Percentiles rank a stretch among this genome's conserved stretches.
phyloP scores from a whole-genome alignment of 1,284 basidiomycete species.

The Boletellus dicymbophilus region DNA sequence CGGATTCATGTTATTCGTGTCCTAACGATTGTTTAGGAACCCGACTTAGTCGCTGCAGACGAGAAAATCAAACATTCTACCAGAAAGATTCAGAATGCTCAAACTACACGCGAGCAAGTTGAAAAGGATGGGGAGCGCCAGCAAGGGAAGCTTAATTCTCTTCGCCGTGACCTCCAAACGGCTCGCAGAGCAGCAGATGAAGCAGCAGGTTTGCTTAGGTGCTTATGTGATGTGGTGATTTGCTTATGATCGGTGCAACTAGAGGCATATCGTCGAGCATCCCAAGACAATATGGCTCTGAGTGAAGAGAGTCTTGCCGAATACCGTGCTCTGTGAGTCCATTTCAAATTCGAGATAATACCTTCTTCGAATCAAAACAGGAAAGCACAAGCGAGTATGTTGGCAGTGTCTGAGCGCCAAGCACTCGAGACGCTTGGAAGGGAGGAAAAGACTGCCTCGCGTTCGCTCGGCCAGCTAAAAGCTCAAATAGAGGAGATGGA shows the following conservation, averaged over 20 bases:
- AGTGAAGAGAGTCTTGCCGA: conserved; percentile 85
- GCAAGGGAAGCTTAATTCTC: conserved; percentile 55
- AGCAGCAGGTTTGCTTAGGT: conserved; percentile 62
- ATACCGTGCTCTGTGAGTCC: conserved; percentile 79
- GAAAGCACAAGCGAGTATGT: conserved; percentile 75
- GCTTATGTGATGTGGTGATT: not conserved
- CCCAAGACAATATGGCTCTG: conserved; percentile 76
- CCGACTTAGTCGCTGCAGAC: conserved; percentile 79
- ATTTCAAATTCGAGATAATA: not conserved
- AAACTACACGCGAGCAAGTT: conserved; percentile 65
- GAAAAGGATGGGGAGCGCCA: conserved; percentile 70
- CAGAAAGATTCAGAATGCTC: conserved; percentile 76
- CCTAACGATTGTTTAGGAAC: conserved; percentile 54
- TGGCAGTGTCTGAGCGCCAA: conserved; percentile 88
- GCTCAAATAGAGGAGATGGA: conserved; percentile 70
- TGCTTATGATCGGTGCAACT: conserved; percentile 3
- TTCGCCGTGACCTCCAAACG: conserved; percentile 66
- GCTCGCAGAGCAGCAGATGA: conserved; percentile 74
- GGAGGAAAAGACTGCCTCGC: conserved; percentile 76
- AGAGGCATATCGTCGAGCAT: conserved; percentile 79
- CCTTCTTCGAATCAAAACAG: conserved; percentile 38
- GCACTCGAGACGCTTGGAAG: conserved; percentile 80
- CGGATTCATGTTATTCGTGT: not conserved
- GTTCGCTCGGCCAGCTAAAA: conserved; percentile 67
- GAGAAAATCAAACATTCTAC: conserved; percentile 87